Evolutionary conservation across 2,329 filamentous ascomycete genomes (phyloP).

Genomic region (Colletotrichum viniferum): DNA sequence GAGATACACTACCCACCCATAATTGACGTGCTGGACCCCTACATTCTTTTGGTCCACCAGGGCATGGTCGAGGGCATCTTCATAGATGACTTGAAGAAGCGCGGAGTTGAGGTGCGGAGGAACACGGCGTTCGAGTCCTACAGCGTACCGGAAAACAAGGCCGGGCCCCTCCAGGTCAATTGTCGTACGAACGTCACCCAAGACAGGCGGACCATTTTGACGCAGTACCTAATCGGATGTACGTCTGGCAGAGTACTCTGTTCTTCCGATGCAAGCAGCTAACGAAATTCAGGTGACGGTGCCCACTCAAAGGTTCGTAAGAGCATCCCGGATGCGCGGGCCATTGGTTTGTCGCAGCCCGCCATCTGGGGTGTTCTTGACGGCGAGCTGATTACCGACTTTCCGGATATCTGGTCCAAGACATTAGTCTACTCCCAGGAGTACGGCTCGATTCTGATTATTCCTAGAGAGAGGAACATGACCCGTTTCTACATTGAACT

Average conservation of each 20-base stretch:
- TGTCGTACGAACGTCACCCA: slow-evolving; percentile 57
- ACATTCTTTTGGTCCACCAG: slow-evolving; percentile 69
- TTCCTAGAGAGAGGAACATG: slow-evolving; percentile 75
- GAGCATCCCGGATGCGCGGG: slow-evolving; percentile 61
- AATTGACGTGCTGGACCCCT: slow-evolving; percentile 61
- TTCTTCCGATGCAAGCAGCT: not conserved
- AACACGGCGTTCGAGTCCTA: slow-evolving; percentile 68
- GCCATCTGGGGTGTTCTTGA: slow-evolving; percentile 74
- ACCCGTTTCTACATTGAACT: slow-evolving; percentile 68
- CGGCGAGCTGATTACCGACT: slow-evolving; percentile 72
- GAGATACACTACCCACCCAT: slow-evolving; percentile 72
- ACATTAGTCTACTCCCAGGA: slow-evolving; percentile 71
- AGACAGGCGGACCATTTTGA: slow-evolving; percentile 54
- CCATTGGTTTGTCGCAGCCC: slow-evolving; percentile 58
- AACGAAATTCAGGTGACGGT: slow-evolving; percentile 58
- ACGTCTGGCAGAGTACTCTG: slow-evolving; percentile 24
- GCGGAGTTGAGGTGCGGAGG: slow-evolving; percentile 66
- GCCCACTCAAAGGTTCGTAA: slow-evolving; percentile 74
- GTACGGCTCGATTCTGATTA: slow-evolving; percentile 73
- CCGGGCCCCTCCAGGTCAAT: slow-evolving; percentile 53
- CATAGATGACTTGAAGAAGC: slow-evolving; percentile 69
- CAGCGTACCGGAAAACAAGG: slow-evolving; percentile 47
- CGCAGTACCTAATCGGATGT: slow-evolving; percentile 73
- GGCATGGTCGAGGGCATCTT: slow-evolving; percentile 77
- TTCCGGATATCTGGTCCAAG: slow-evolving; percentile 78